Evolutionary conservation across 805 yeast species (phyloP), one percentile per base, ranked within the genome.

Genomic region (Kluyveromyces dobzhanskii): DNA sequence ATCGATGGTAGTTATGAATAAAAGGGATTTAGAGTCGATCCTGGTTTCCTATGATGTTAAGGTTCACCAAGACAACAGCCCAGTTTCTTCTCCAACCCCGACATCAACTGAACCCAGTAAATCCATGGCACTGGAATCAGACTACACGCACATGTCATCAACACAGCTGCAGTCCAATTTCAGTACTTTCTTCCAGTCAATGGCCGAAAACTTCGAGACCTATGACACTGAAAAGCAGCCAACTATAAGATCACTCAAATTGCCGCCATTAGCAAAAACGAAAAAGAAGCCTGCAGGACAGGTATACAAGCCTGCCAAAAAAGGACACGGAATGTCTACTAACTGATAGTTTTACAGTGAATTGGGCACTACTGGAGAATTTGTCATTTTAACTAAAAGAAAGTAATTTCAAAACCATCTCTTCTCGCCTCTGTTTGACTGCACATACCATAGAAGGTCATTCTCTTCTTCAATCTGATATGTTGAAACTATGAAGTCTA

Each of bases 131-230:
- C 6, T 16, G 3, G 29, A 25, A 17, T 25, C 29, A 8, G 26
- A 23, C n/a, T 33, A 33, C 21, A 33, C 37, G 4, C 37, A 24
- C 12, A 16, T 39, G 13, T 36, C 45, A 4, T 39, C 45, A 6
- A 32, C 38, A 12, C 58, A 49, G 39, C 37, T 54, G 8, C 39
- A 47, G 12, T 32, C 50, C 17, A 56, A 54, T 37, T 56, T 52
- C 32, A 51, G 54, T 19, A 40, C 40, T n/a, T 56, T 55, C 41
- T 57, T 57, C 43, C 51, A 51, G 35, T 35, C 45, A 16, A 46
- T 52, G 41, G 57, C 56, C 3, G 60, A 54, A 31, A 50, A 51
- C 35, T 54, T 54, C 39, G 60, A 56, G 39, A 45, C 49, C 6
- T 54, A 50, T 38, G 58, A 53, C 39, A 37, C 50, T 9, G 41